Evolutionary conservation across 2,329 filamentous ascomycete species (phyloP), one percentile per base, ranked within the genome.

Genomic region (Ampelomyces quisqualis): DNA sequence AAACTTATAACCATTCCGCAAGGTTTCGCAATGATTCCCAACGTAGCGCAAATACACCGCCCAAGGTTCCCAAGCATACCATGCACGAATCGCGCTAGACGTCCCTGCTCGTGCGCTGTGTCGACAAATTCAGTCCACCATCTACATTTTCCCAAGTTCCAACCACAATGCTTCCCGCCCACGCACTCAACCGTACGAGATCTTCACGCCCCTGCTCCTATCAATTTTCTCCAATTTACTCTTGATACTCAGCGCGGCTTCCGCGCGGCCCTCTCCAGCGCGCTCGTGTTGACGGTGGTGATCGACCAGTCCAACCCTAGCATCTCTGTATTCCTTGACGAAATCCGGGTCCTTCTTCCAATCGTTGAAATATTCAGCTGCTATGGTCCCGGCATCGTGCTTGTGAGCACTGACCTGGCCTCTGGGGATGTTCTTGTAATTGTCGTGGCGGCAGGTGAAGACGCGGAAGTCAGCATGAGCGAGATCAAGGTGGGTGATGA

Each of bases 251-350:
- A 3, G 6, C 3, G 11, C n/a, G 1, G 1, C 5, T 17, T 21
- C 27, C 4, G 28, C 38, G 2, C 34, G 24, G 4, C 41, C 39
- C 21, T 34, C 36, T 15, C 29, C 11, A 8, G 28, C 8, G 0
- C 20, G 19, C 35, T 48, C 45, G 32, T 56, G 50, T 2, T 41
- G 40, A 7, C 30, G 28, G 36, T 50, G 47, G 34, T 56, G 53
- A 0, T 29, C 6, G 8, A 51, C 14, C 7, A 46, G 2, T 2
- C 13, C 17, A 6, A 29, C 24, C 8, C 47, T 35, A 0, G 7
- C 9, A 3, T 14, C 8, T 3, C 15, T 24, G 26, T 53, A 56
- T 8, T 31, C 17, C 4, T 22, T 9, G 7, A 47, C n/a, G 21
- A 51, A 56, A 0, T 27, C 14, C 1, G 19, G 2, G 15, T 51